phyloP scores from a whole-genome alignment of 2,329 filamentous ascomycete genomes.

The Ustulina deusta region DNA sequence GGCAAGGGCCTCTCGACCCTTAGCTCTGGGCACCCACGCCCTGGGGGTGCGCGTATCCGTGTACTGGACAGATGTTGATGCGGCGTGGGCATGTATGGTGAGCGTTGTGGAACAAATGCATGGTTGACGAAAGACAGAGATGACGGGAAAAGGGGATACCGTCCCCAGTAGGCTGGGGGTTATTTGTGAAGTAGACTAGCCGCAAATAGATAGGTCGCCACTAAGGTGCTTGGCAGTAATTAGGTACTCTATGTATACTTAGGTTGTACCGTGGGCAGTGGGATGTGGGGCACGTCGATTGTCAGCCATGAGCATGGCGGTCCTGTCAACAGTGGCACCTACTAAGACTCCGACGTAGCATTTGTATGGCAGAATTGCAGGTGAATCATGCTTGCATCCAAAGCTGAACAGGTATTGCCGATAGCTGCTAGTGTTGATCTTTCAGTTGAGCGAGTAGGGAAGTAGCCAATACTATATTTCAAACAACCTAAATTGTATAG shows the following conservation, averaged over 20 bases:
- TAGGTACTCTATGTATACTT: background rate
- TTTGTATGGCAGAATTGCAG: background rate
- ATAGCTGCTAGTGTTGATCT: background rate
- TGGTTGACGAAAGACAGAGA: constrained; percentile 12
- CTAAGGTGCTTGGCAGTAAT: constrained; percentile 8
- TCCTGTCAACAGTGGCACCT: background rate
- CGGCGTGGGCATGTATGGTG: constrained; percentile 10
- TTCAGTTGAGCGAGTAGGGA: background rate
- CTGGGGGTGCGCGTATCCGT: constrained; percentile 10
- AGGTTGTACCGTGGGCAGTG: background rate
- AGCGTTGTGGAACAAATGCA: constrained; percentile 21
- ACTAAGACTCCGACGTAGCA: background rate
- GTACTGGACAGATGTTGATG: constrained; percentile 6
- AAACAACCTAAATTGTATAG: background rate
- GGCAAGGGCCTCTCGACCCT: constrained; percentile 27
- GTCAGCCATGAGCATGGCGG: constrained; percentile 8
- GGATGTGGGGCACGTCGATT: constrained; percentile 11
- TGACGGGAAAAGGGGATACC: constrained; percentile 15
- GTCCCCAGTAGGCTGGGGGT: constrained; percentile 11
- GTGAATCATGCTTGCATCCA: background rate
- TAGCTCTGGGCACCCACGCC: constrained; percentile 18
- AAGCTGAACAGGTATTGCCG: background rate
- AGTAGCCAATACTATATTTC: background rate
- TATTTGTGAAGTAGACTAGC: constrained; percentile 32
- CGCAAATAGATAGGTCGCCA: constrained; percentile 3